These are phyloP conservation scores for Pelagophyceae sp. DNA, from an alignment of 352 stramenopile genomes.

Conservation along the genomic window DNA sequence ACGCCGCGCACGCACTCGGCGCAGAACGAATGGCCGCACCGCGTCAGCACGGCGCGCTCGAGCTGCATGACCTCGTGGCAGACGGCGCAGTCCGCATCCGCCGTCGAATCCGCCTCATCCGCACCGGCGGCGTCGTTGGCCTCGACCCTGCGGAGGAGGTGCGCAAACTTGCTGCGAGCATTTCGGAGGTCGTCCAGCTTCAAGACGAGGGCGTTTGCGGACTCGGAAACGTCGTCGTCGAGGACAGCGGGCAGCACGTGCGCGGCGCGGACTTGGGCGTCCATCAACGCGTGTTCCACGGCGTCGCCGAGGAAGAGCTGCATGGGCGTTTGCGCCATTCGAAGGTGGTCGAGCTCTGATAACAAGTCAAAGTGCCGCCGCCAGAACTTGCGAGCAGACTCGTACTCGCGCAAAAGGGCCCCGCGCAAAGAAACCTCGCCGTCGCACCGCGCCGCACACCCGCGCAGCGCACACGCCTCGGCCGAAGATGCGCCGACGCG, in stretches of 20 bases:
- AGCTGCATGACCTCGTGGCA: not conserved
- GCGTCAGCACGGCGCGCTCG: slow-evolving; percentile 5
- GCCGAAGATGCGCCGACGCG: not conserved
- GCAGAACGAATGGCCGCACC: slow-evolving; percentile 3
- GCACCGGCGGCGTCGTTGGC: not conserved
- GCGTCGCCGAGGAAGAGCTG: not conserved
- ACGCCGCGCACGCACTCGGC: not conserved
- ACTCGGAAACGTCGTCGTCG: not conserved
- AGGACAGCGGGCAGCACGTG: not conserved
- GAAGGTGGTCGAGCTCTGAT: slow-evolving; percentile 43
- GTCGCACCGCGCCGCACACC: not conserved
- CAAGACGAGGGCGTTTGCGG: not conserved
- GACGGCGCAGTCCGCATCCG: not conserved
- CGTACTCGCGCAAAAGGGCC: not conserved
- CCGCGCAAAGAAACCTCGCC: not conserved
- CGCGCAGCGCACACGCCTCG: not conserved
- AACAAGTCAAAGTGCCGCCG: slow-evolving; percentile 43
- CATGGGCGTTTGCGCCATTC: slow-evolving; percentile 23
- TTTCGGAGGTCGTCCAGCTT: not conserved
- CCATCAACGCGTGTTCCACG: not conserved
- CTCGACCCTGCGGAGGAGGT: not conserved
- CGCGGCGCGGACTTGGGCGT: not conserved
- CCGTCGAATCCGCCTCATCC: not conserved
- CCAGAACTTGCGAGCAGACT: slow-evolving; percentile 36
- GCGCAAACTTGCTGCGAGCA: not conserved